Evolutionary conservation across 1,139 yeast genomes (phyloP).

Genomic region (Lodderomyces parapsilosis): DNA sequence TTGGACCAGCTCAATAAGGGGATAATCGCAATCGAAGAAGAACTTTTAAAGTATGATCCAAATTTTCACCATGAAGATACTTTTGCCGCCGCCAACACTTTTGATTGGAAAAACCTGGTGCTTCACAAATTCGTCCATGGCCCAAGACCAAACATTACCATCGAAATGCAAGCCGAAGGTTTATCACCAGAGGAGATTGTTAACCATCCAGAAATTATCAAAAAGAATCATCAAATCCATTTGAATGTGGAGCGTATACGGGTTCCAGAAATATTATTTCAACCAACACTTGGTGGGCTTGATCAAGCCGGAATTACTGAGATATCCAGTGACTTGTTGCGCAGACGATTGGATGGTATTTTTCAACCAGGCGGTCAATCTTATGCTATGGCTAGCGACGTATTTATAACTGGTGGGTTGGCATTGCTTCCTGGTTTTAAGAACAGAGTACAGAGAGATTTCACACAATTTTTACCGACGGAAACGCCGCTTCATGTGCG

Average conservation of each 20-base stretch:
- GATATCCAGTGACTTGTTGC: slow-evolving; percentile 64
- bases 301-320: slow-evolving; percentile 94
- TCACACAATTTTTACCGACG: slow-evolving; percentile 68
- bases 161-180: slow-evolving; percentile 45
- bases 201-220: slow-evolving; percentile 43
- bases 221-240: slow-evolving; percentile 75
- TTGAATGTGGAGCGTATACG: slow-evolving; percentile 86
- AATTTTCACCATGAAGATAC: slow-evolving; percentile 84
- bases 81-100: slow-evolving; percentile 63
- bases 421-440: slow-evolving; percentile 65
- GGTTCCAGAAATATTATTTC: slow-evolving; percentile 88
- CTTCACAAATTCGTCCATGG: slow-evolving; percentile 88
- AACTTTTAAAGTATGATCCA: slow-evolving; percentile 78
- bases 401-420: slow-evolving; percentile 87
- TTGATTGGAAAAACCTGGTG: slow-evolving; percentile 81
- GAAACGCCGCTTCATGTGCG: slow-evolving; percentile 63
- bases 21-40: slow-evolving; percentile 66
- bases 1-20: slow-evolving; percentile 67
- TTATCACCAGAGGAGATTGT: slow-evolving; percentile 44
- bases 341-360: slow-evolving; percentile 57
- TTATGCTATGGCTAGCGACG: slow-evolving; percentile 53
- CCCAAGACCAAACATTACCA: slow-evolving; percentile 60
- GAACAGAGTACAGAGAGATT: slow-evolving; percentile 64
- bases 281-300: slow-evolving; percentile 92
- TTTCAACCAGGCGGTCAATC: slow-evolving; percentile 54